Percentiles rank a stretch among this genome's conserved stretches.
Conservation (phyloP, 805 yeast genomes). For the Zygosaccharomyces bailii region DNA sequence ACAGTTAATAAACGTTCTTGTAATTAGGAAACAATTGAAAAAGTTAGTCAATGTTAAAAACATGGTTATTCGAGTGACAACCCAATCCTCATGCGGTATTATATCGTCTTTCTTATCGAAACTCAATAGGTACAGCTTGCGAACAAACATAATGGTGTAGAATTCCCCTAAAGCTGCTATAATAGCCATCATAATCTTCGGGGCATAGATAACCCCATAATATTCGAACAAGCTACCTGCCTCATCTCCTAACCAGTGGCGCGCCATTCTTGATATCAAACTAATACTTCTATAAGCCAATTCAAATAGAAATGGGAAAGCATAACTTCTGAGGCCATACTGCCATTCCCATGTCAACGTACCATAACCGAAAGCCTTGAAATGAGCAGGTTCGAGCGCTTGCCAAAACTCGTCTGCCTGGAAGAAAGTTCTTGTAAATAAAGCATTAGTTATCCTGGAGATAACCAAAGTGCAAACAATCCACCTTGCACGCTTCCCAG, state of each 20-base stretch:
- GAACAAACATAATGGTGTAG: constrained; percentile 49
- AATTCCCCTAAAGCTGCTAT: constrained; percentile 73
- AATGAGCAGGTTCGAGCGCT: constrained; percentile 87
- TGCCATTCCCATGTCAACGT: constrained; percentile 94
- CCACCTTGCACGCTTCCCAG: constrained; percentile 8
- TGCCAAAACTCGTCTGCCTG: constrained; percentile 98
- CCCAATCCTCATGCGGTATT: constrained; percentile 3
- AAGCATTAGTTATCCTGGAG: constrained; percentile 59
- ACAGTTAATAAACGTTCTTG: constrained; percentile 83
- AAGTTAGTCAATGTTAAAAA: constrained; percentile 30
- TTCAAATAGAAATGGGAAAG: constrained; percentile 73
- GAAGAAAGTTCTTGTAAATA: constrained; percentile 68
- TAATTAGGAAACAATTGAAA: constrained; percentile 77
- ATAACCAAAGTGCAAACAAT: constrained; percentile 35
- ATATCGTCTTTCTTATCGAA: constrained; percentile 18
- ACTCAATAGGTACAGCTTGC: constrained; percentile 25
- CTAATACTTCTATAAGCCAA: constrained; percentile 21
- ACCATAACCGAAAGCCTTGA: constrained; percentile 71
- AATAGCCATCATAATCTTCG: constrained; percentile 66
- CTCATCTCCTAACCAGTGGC: neutral
- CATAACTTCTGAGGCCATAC: constrained; percentile 65
- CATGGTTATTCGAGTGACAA: constrained; percentile 23
- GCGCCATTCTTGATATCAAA: neutral
- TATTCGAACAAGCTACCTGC: constrained; percentile 38
- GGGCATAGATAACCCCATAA: constrained; percentile 45